A percentile compares a stretch with the other conserved stretches of the same genome.
These are phyloP conservation scores for Alternaria longipes DNA, from an alignment of 2,329 filamentous ascomycete genomes.

Conservation along the genomic window DNA sequence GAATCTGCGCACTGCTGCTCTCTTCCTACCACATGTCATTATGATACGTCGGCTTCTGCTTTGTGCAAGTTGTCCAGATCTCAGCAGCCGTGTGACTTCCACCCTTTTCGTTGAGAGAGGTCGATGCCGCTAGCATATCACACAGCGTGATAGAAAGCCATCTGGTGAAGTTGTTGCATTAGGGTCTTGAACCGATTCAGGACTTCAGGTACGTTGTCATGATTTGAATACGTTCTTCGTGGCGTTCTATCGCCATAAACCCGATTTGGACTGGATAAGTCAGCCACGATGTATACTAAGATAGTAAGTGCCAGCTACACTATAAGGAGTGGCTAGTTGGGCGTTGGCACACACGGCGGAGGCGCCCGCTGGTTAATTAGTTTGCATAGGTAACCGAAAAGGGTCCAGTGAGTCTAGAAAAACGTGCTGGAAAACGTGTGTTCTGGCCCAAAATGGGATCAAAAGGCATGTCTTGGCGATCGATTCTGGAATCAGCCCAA, in stretches of 20 bases:
- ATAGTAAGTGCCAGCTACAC: background rate
- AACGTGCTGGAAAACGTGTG: background rate
- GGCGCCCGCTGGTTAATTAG: background rate
- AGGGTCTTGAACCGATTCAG: background rate
- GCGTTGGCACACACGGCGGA: background rate
- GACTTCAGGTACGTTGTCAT: background rate
- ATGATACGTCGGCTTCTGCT: background rate
- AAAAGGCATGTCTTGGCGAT: background rate
- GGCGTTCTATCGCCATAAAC: background rate
- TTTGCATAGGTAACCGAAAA: background rate
- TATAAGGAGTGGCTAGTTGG: background rate
- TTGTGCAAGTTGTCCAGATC: background rate
- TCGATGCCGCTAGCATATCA: background rate
- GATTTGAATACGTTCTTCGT: background rate
- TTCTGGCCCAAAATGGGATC: background rate
- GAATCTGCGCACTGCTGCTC: too few relatives aligned
- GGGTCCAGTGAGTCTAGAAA: background rate
- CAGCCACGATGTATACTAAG: background rate
- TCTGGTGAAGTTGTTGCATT: background rate
- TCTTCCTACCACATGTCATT: background rate
- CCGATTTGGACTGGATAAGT: background rate
- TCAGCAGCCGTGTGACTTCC: background rate
- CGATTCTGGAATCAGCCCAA: background rate
- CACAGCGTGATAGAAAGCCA: conserved; percentile 1
- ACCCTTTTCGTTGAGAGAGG: background rate